These are phyloP conservation scores for Biscogniauxia mediterranea DNA, from an alignment of 2,329 filamentous ascomycete genomes.

Conservation along the genomic window DNA sequence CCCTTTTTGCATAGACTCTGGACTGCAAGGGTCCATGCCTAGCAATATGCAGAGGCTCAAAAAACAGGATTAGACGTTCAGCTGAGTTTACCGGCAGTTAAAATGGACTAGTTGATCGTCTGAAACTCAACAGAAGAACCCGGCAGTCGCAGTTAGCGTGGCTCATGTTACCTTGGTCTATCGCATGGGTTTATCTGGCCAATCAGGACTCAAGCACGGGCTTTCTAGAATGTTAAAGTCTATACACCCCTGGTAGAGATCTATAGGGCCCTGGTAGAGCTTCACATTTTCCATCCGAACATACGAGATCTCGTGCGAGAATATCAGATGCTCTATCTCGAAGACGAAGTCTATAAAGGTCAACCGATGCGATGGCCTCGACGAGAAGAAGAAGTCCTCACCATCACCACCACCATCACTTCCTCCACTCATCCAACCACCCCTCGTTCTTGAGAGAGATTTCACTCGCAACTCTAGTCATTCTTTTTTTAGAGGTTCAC, in stretches of 20 bases:
- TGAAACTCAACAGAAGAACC: background rate
- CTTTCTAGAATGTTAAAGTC: background rate
- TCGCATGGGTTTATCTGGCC: background rate
- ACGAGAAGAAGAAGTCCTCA: background rate
- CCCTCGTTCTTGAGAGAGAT: background rate
- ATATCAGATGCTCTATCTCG: background rate
- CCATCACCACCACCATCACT: background rate
- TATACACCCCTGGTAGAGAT: background rate
- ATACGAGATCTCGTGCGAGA: background rate
- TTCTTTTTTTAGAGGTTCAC: background rate
- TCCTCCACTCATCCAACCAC: background rate
- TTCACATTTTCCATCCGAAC: no score
- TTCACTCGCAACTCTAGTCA: background rate
- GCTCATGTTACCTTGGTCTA: background rate
- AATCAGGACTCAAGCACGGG: background rate
- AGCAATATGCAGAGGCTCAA: background rate
- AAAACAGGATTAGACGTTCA: background rate
- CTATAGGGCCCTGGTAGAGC: no score
- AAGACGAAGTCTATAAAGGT: background rate
- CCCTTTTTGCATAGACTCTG: background rate
- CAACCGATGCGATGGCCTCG: background rate
- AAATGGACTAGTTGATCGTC: background rate
- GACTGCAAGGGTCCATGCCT: background rate
- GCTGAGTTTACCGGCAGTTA: background rate
- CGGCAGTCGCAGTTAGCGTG: background rate